Evolutionary conservation across 768 basidiomycete genomes (phyloP), one percentile per base, ranked within the genome.

Genomic region (Symmetrospora coprosmae): DNA sequence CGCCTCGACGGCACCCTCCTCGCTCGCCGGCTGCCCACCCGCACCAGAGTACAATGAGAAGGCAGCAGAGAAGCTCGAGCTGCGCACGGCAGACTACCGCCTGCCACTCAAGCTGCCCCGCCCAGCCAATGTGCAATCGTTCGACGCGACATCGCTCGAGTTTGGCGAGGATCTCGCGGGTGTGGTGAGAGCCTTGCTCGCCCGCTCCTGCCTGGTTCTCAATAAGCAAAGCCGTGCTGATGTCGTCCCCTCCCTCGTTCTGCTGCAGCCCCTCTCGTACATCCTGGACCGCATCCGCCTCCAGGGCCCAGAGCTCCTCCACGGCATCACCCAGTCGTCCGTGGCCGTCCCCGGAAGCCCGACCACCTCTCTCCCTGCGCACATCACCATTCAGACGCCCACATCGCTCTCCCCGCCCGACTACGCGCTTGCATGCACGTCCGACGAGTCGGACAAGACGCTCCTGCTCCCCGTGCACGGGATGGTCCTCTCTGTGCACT

Each of bases 381-480:
- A 23, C 8, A 30, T 30, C 39, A 38, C 43, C 14, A 19, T 59
- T 37, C 53, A 50, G 11, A 6, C 47, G 6, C 21, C 27, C 31
- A 8, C 37, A 33, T 38, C 49, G 23, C 39, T 19, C 46, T 66
- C 35, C 55, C 64, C 75, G 63, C 81, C 81, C 5, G 79, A 81
- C 6, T 80, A 81, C 67, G 68, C 78, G 48, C 76, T 82, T 39
- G 80, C 82, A 23, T 71, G 83, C 30, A 77, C 77, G 33, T 75
- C 80, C 68, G 41, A 61, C 34, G 77, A 79, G 58, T 73, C 79
- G 60, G 68, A 73, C 14, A 75, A 78, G 41, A 72, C 75, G 0
- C 62, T 67, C 53, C 72, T 84, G 56, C 75, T 82, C 71, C 81
- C 83, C 3, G 75, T 80, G 0, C 83, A 85, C 73, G 76, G 78